phyloP scores from a whole-genome alignment of 225 moss, liverwort and hornwort species.

The Asterella californica region DNA sequence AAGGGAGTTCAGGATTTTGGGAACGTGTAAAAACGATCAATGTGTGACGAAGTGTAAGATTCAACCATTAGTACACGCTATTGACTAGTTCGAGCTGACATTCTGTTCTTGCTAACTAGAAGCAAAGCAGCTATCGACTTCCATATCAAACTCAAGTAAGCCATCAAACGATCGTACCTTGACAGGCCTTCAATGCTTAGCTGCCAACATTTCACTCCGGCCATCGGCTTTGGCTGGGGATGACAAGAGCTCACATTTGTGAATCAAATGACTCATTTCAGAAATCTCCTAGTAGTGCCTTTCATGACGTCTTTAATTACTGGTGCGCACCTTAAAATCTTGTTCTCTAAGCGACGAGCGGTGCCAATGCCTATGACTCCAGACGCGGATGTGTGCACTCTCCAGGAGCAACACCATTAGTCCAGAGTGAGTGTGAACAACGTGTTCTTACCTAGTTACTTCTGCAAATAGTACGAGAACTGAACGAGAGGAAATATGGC shows the following conservation, averaged over 20 bases:
- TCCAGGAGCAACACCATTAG: conserved; percentile 28
- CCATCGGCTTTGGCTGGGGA: conserved; percentile 93
- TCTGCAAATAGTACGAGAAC: neutral
- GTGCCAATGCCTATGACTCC: conserved; percentile 85
- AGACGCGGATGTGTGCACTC: conserved; percentile 81
- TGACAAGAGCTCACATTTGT: neutral
- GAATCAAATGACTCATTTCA: neutral
- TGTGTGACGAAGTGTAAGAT: too few species aligned
- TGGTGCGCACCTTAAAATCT: conserved; percentile 54
- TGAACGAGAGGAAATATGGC: neutral
- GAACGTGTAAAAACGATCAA: too few species aligned
- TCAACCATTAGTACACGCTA: too few species aligned
- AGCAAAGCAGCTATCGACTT: neutral
- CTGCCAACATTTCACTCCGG: conserved; percentile 86
- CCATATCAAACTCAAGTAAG: neutral
- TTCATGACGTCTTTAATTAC: neutral
- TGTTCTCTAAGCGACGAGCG: conserved; percentile 52
- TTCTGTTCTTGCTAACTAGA: neutral
- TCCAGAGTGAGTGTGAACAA: neutral
- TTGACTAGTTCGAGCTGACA: too few species aligned
- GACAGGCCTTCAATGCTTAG: conserved; percentile 76
- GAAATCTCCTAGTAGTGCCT: too few species aligned
- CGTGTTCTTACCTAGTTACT: neutral
- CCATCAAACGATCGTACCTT: conserved; percentile 46
- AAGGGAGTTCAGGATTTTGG: too few species aligned